These are phyloP conservation scores for Spinellus fusiger DNA, from an alignment of 192 early-diverging fungal species.

Conservation along the genomic window DNA sequence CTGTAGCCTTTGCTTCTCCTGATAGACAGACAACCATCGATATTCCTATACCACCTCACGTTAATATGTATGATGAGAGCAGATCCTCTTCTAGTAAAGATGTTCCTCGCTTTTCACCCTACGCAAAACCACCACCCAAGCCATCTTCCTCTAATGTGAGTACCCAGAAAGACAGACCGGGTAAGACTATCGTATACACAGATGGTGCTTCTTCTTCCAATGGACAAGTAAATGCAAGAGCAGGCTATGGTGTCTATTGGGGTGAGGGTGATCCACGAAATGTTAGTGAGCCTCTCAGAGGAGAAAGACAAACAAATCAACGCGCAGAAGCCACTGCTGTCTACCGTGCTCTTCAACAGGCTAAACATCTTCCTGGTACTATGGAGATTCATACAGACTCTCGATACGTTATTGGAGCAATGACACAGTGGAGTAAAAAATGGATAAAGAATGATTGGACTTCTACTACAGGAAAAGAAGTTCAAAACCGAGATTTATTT, in stretches of 20 bases:
- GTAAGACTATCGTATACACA: slow-evolving; percentile 58
- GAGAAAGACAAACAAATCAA: slow-evolving; percentile 62
- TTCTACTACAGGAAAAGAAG: slow-evolving; percentile 40
- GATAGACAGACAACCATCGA: background rate
- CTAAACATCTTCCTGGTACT: slow-evolving; percentile 19
- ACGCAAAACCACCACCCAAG: background rate
- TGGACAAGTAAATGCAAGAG: slow-evolving; percentile 55
- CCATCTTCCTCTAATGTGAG: background rate
- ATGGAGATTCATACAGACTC: slow-evolving; percentile 75
- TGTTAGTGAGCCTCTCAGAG: slow-evolving; percentile 46
- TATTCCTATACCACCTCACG: background rate
- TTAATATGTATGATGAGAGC: background rate
- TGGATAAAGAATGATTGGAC: slow-evolving; percentile 75
- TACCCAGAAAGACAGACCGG: background rate
- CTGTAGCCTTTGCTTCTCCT: slow-evolving; percentile 40
- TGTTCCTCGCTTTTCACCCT: background rate
- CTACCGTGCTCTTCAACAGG: slow-evolving; percentile 45
- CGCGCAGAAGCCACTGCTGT: slow-evolving; percentile 66
- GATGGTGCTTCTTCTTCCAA: slow-evolving; percentile 78
- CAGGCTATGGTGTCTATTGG: slow-evolving; percentile 86
- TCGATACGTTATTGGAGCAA: slow-evolving; percentile 62
- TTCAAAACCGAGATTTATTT: slow-evolving; percentile 81
- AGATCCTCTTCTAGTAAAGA: background rate
- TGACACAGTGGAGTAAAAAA: slow-evolving; percentile 59
- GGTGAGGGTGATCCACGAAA: slow-evolving; percentile 64